These are phyloP conservation scores for Aspergillus avenaceus DNA, from an alignment of 495 filamentous ascomycete species.

Conservation along the genomic window DNA sequence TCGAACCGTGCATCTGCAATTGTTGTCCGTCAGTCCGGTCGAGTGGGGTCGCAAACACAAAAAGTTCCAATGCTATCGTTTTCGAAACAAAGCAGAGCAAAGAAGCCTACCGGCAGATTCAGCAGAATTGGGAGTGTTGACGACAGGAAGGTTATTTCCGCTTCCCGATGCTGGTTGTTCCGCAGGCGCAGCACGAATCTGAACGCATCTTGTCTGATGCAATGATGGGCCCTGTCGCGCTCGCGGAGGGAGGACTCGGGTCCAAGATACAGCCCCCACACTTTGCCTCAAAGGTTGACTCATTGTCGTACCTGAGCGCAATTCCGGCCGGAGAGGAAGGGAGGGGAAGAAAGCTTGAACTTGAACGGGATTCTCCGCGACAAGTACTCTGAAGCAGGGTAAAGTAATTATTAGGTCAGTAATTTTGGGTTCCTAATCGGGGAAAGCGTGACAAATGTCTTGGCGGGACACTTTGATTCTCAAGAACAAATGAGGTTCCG, in stretches of 20 bases:
- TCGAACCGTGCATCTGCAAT: conserved; percentile 85
- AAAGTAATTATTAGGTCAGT: no score
- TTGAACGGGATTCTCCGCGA: conserved; percentile 6
- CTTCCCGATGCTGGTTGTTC: conserved; percentile 32
- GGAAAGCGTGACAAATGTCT: conserved; percentile 12
- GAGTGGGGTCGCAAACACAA: not conserved
- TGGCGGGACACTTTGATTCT: no score
- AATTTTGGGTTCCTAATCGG: conserved; percentile 13
- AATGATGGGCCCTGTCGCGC: conserved; percentile 21
- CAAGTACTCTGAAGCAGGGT: conserved; percentile 6
- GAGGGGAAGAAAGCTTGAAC: not conserved
- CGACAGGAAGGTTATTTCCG: conserved; percentile 37
- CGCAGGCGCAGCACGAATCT: conserved; percentile 42
- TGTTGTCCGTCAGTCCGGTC: conserved; percentile 6
- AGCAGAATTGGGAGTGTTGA: conserved; percentile 34
- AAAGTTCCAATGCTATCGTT: not conserved
- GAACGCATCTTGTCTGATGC: conserved; percentile 34
- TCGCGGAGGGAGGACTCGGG: conserved; percentile 30
- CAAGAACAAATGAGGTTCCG: no score
- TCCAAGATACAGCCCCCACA: conserved; percentile 35
- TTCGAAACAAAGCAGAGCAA: not conserved
- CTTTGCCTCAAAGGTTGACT: conserved; percentile 36
- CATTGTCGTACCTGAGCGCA: conserved; percentile 21
- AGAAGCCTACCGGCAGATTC: conserved; percentile 37
- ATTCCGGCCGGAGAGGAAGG: not conserved